These are phyloP conservation scores for Aspergillus sp. DNA, from an alignment of 2,329 filamentous ascomycete genomes.

Conservation along the genomic window DNA sequence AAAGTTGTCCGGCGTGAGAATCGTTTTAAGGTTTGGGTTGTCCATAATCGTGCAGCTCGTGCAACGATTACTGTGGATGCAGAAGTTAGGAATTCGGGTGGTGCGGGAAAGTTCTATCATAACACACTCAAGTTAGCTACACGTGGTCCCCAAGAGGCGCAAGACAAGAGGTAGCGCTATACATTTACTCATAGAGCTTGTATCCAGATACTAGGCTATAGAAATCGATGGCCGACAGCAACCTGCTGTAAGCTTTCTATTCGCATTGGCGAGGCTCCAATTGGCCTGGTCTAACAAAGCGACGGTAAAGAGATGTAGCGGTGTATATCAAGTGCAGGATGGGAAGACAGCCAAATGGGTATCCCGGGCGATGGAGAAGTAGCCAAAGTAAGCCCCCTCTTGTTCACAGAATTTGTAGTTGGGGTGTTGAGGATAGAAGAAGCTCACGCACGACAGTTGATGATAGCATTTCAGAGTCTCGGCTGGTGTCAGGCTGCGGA, in stretches of 20 bases:
- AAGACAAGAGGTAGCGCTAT: not conserved
- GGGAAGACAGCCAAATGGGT: not conserved
- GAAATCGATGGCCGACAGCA: constrained; percentile 22
- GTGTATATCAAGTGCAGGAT: not conserved
- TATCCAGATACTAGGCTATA: constrained; percentile 18
- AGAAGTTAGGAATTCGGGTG: constrained; percentile 19
- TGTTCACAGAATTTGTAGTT: constrained; percentile 8
- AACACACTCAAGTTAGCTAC: constrained; percentile 24
- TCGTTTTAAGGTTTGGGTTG: constrained; percentile 31
- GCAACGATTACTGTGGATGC: constrained; percentile 16
- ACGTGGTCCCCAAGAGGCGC: not conserved
- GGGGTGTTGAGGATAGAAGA: constrained; percentile 9
- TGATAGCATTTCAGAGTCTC: constrained; percentile 14
- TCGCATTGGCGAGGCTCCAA: constrained; percentile 25
- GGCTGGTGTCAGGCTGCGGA: constrained; percentile 22
- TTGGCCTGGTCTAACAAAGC: constrained; percentile 15
- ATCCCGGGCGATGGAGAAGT: not conserved
- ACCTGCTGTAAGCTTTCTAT: constrained; percentile 25
- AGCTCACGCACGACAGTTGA: constrained; percentile 20
- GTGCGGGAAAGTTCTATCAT: constrained; percentile 28
- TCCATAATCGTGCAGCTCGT: constrained; percentile 34
- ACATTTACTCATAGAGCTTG: constrained; percentile 24
- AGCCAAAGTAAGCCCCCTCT: constrained; percentile 2
- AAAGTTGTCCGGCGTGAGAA: constrained; percentile 40
- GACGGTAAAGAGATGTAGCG: constrained; percentile 14